Evolutionary conservation across 495 filamentous ascomycete species (phyloP), one percentile per base, ranked within the genome.

Genomic region (Penicillium longicatenatum): DNA sequence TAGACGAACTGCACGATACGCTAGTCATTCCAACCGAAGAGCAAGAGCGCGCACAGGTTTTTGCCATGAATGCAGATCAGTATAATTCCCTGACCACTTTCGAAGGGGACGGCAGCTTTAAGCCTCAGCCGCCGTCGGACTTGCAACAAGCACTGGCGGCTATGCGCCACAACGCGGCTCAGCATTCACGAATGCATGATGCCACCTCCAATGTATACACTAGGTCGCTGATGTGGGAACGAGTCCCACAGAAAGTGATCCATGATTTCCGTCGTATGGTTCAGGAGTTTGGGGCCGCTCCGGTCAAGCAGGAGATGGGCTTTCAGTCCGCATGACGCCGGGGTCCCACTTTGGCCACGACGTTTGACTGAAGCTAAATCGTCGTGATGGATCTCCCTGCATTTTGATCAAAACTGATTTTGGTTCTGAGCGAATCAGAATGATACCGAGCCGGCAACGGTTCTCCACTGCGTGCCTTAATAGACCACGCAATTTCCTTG

Each of bases 181-280:
- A 70, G 49, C 66, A 69, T 45, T 20, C 29, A 43, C 60, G 64
- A 7, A 54, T 74, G 46, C 67, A 73, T 26, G 58, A 52, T 29
- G 65, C 64, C 30, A 69, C 70, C 29, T 75, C 75, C 17, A 92
- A 96, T 65, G 90, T 97, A 42, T 97, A 98, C 75, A 94, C 91
- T 26, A 82, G 93, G 29, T 94, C 90, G 49, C 82, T 98, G 57
- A 87, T 98, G 63, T 97, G 92, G 92, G 92, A 97, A 65, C 87
- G 89, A 68, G 90, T 98, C 59, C 92, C 95, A 45, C 79, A 85
- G 60, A 92, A 98, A 66, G 90, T 97, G 45, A 93, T 98, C 50
- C 85, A 86, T 56, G 90, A 93, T 73, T 98, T 98, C 76, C 89
- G 88, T 64, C 87, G 89, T 67, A 90, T 96, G 85, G 90, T 94